Conservation (phyloP, 352 stramenopile genomes). For the Phytophthora niederhauseri region DNA sequence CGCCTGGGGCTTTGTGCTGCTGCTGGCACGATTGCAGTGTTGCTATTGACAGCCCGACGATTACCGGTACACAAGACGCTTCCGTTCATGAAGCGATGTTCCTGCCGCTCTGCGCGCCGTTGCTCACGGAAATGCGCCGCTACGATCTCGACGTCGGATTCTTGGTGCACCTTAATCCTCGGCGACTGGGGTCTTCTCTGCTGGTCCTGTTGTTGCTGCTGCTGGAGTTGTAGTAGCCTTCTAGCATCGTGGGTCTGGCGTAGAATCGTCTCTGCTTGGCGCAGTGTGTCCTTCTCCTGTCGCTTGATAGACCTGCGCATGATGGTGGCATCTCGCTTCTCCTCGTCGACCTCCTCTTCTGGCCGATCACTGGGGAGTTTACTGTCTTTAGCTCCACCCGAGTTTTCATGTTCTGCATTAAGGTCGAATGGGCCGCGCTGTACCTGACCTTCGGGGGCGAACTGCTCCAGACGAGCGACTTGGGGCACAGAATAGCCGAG, state of each 20-base stretch:
- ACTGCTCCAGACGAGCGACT: constrained; percentile 39
- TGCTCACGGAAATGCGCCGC: constrained; percentile 59
- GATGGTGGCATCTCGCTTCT: constrained; percentile 21
- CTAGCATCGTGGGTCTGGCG: constrained; percentile 25
- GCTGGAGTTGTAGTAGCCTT: constrained; percentile 17
- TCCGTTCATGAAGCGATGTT: constrained; percentile 40
- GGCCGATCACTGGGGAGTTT: not conserved
- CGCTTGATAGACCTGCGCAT: constrained; percentile 46
- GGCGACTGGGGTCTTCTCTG: constrained; percentile 3
- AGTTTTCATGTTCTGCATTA: constrained; percentile 4
- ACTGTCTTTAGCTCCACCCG: not conserved
- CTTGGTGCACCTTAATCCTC: constrained; percentile 15
- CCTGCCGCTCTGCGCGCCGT: constrained; percentile 39
- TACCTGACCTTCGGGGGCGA: constrained; percentile 36
- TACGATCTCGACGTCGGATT: constrained; percentile 37
- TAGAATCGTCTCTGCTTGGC: constrained; percentile 52
- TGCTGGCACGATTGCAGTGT: not conserved
- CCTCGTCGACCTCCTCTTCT: constrained; percentile 24
- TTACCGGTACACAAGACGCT: constrained; percentile 11
- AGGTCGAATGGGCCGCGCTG: constrained; percentile 8
- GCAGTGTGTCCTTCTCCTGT: constrained; percentile 52
- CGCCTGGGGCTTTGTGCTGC: constrained; percentile 18
- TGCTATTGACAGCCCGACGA: constrained; percentile 8
- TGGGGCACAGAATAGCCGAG: constrained; percentile 31
- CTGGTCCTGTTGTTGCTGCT: constrained; percentile 8